phyloP scores from a whole-genome alignment of 768 basidiomycete species.

The Phylloporus sp. region DNA sequence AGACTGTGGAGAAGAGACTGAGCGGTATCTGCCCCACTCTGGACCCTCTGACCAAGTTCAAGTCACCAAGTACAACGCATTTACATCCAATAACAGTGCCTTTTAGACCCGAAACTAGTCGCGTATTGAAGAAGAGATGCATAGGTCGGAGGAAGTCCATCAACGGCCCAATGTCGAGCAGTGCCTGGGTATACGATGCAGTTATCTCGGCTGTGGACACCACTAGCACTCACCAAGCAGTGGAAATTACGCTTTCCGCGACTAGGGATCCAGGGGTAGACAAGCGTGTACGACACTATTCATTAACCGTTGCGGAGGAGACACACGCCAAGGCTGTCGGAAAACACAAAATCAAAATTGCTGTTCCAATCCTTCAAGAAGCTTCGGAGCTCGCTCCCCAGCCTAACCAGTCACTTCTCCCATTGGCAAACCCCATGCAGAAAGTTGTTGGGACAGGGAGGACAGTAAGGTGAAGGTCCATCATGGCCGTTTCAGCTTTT shows the following conservation, averaged over 20 bases:
- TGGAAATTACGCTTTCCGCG: slow-evolving; percentile 21
- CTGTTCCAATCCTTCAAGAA: slow-evolving; percentile 12
- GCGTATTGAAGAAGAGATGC: slow-evolving; percentile 54
- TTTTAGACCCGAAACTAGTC: slow-evolving; percentile 13
- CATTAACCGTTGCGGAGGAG: slow-evolving; percentile 20
- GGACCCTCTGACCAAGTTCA: slow-evolving; percentile 15
- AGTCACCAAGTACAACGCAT: background rate
- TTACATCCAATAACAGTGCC: slow-evolving; percentile 1
- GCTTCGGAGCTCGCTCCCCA: background rate
- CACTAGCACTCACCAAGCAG: slow-evolving; percentile 9
- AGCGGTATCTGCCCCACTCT: slow-evolving; percentile 27
- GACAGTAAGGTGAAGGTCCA: slow-evolving; percentile 4
- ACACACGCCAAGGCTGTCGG: slow-evolving; percentile 4
- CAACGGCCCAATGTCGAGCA: slow-evolving; percentile 30
- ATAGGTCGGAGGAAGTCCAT: slow-evolving; percentile 48
- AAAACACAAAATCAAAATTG: slow-evolving; percentile 18
- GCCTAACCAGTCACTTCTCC: background rate
- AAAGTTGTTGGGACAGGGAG: background rate
- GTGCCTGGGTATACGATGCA: slow-evolving; percentile 50
- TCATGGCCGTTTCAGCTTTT: slow-evolving; percentile 3
- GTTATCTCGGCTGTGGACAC: slow-evolving; percentile 43
- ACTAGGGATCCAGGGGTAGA: slow-evolving; percentile 1
- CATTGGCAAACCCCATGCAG: background rate
- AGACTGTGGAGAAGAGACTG: slow-evolving; percentile 10
- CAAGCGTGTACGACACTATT: slow-evolving; percentile 23